Base-by-base conservation (phyloP, 345 rosid genomes). In the Gossypium ekmanianum region DNA sequence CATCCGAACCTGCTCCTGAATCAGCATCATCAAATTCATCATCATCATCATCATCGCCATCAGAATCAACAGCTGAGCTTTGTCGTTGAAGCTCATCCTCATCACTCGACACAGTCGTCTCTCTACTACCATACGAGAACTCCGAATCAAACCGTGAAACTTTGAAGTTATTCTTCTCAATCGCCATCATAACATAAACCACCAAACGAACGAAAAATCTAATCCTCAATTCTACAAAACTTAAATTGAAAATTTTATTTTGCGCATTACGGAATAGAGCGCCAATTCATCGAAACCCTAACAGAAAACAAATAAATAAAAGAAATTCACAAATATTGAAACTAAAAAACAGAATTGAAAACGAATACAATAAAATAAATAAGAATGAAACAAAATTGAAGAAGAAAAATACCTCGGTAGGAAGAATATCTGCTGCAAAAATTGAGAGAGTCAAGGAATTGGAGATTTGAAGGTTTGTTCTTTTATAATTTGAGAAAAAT, bases 1-100 rank as follows among this genome's bases (percentile, higher is more conserved):
- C 98, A 74, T 96, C 99, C 3, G 99, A 96, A 61, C 99, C 99
- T 0, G 97, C 98, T 63, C 98, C 99, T 0, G 99, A 96, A 86
- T 96, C 98, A 3, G 91, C 97, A 74, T 95, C 98, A 76, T 88
- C 94, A 45, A 88, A 95, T 39, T 88, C 97, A 73, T 86, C 93
- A 76, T 88, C 93, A 72, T 88, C 88, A 52, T 84, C 90, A 47
- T 89, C 56, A 51, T 12, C 61, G 4, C 27, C 61, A 1, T 56
- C 97, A 2, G 87, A 89, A 79, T 87, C 94, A 72, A 84, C 87
- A 2, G 77, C 91, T 17, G 89, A 78, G 79, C 76, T 79, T 74
- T 85, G 86, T 51, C 79, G 85, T 63, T 77, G 91, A 74, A 87
- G 81, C 79, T 86, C 93, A 16, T 87, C 97, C 65, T 90, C 95